These are phyloP conservation scores for Leccinum variicolor DNA, from an alignment of 768 basidiomycete genomes.

Conservation along the genomic window DNA sequence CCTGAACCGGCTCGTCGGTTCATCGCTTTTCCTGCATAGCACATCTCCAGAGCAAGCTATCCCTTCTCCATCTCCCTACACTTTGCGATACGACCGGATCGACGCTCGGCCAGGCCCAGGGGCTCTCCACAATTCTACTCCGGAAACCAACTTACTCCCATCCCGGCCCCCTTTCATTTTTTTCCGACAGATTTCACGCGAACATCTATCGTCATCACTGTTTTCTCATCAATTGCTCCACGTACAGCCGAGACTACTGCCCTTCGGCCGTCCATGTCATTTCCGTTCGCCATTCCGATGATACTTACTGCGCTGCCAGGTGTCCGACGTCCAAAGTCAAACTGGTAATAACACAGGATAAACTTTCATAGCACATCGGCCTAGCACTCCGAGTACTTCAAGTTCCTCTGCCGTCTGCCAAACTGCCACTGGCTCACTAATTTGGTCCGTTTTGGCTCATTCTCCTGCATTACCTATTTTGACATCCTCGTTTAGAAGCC, in stretches of 20 bases:
- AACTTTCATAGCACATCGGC: neutral
- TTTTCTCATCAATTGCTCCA: neutral
- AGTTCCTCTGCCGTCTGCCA: slow-evolving; percentile 9
- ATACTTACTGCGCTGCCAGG: neutral
- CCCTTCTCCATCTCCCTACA: neutral
- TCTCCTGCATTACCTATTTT: slow-evolving; percentile 13
- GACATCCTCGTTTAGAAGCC: slow-evolving; percentile 13
- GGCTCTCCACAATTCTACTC: slow-evolving; percentile 1
- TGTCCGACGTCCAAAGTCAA: neutral
- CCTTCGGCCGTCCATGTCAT: slow-evolving; percentile 11
- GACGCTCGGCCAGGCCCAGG: slow-evolving; percentile 5
- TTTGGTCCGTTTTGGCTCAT: slow-evolving; percentile 1
- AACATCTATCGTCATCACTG: slow-evolving; percentile 2
- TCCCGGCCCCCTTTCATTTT: neutral
- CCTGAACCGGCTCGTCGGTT: slow-evolving; percentile 24
- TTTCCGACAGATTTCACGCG: neutral
- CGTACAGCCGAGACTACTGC: neutral
- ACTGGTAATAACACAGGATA: neutral
- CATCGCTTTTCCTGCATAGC: slow-evolving; percentile 5
- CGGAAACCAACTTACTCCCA: neutral
- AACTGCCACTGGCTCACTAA: neutral
- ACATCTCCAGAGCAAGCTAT: slow-evolving; percentile 3
- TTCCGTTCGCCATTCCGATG: slow-evolving; percentile 14
- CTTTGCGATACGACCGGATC: slow-evolving; percentile 27
- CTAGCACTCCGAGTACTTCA: neutral